A percentile compares a stretch with the other conserved stretches of the same genome.
phyloP scores from a whole-genome alignment of 345 rosid genomes.

The Stellera chamaejasme region DNA sequence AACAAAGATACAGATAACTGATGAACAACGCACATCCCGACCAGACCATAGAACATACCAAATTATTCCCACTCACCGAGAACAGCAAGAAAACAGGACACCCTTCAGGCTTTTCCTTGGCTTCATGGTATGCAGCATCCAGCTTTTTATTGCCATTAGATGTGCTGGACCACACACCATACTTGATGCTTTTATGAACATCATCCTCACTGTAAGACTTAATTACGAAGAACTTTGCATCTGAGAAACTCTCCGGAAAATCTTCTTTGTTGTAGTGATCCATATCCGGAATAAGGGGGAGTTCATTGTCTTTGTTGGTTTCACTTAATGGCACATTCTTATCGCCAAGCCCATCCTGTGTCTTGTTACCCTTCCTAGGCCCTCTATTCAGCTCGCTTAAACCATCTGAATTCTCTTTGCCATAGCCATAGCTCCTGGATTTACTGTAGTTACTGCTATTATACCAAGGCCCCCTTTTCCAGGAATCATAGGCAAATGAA shows the following conservation, averaged over 20 bases:
- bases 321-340: conserved; percentile 23
- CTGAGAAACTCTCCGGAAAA: conserved; percentile 36
- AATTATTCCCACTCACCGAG: conserved; percentile 41
- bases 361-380: conserved; percentile 54
- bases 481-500: conserved; percentile 45
- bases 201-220: conserved; percentile 86
- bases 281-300: conserved; percentile 21
- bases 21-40: conserved; percentile 2
- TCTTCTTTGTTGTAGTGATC: conserved; percentile 41
- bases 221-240: conserved; percentile 63
- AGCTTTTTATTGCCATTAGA: conserved; percentile 72
- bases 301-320: conserved; percentile 24
- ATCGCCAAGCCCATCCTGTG: conserved; percentile 29
- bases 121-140: conserved; percentile 50
- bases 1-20: conserved; percentile 7
- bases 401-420: conserved; percentile 59
- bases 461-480: conserved; percentile 58
- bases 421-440: conserved; percentile 38
- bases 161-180: conserved; percentile 73
- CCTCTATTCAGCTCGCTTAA: conserved; percentile 74
- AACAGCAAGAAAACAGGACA: conserved; percentile 71
- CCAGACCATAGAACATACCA: background rate
- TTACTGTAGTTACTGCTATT: conserved; percentile 47
- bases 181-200: conserved; percentile 77
- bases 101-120: conserved; percentile 35